Evolutionary conservation across 2,329 filamentous ascomycete genomes (phyloP).

Genomic region (Phyllosticta citrichinensis): DNA sequence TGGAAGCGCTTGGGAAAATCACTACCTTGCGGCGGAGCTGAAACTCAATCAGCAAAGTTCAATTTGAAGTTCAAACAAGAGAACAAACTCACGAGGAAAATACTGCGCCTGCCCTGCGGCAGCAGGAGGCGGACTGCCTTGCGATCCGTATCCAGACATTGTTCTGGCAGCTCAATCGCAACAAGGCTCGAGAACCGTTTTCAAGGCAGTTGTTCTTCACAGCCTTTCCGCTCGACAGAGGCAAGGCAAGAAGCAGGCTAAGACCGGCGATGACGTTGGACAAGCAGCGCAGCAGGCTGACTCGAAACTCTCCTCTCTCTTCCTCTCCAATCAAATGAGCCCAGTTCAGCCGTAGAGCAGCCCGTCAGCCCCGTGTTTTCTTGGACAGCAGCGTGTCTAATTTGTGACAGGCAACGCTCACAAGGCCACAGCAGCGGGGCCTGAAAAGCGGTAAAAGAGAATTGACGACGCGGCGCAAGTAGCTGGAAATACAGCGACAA

Average conservation of each 20-base stretch:
- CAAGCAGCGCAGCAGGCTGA: background rate
- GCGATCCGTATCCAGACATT: constrained; percentile 6
- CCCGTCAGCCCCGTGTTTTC: background rate
- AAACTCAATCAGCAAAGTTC: background rate
- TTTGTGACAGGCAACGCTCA: background rate
- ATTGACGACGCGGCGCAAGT: too few species aligned
- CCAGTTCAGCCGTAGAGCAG: background rate
- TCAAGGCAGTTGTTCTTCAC: background rate
- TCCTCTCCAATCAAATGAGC: background rate
- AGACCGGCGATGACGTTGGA: background rate
- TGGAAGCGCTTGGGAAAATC: background rate
- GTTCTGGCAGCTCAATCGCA: background rate
- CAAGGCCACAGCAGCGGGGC: background rate
- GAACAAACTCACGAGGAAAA: constrained; percentile 19
- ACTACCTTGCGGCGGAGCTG: constrained; percentile 15
- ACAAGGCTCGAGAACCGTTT: background rate
- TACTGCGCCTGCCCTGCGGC: constrained; percentile 26
- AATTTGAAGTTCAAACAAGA: background rate
- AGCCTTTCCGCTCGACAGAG: background rate
- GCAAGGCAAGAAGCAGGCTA: background rate
- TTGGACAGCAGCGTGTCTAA: background rate
- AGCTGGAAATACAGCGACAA: too few species aligned
- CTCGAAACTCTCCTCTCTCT: background rate
- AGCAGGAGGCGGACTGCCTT: background rate
- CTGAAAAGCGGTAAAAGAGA: background rate